A percentile compares a stretch with the other conserved stretches of the same genome.
These are phyloP conservation scores for Parasitella parasitica DNA, from an alignment of 371 early-diverging fungal genomes.

Conservation along the genomic window DNA sequence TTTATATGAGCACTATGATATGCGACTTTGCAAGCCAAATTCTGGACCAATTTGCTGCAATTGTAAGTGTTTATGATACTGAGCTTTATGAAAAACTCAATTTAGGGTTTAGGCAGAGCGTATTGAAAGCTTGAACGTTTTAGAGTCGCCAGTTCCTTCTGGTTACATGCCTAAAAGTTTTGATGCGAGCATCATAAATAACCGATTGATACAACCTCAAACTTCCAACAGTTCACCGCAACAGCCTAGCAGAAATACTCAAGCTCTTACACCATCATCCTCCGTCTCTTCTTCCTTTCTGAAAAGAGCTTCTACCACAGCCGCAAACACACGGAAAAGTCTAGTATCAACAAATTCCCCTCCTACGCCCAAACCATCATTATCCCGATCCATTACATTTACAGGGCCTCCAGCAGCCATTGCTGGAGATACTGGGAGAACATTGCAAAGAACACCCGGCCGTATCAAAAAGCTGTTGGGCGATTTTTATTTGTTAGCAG, in stretches of 20 bases:
- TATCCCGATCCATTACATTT: conserved; percentile 20
- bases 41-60: conserved; percentile 44
- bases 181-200: not conserved
- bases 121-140: conserved; percentile 28
- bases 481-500: conserved; percentile 79
- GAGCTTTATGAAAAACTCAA: not conserved
- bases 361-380: conserved; percentile 24
- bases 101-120: conserved; percentile 22
- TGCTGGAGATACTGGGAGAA: conserved; percentile 72
- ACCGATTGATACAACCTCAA: not conserved
- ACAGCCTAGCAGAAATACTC: not conserved
- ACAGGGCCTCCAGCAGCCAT: conserved; percentile 23
- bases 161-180: conserved; percentile 9
- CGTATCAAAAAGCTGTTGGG: conserved; percentile 76
- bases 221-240: conserved; percentile 1
- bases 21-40: conserved; percentile 73
- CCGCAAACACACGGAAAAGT: not conserved
- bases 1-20: conserved; percentile 78
- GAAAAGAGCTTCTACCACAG: conserved; percentile 23
- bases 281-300: conserved; percentile 20
- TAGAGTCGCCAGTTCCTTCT: conserved; percentile 35
- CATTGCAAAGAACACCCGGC: conserved; percentile 64
- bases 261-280: conserved; percentile 1
- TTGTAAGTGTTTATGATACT: conserved; percentile 21
- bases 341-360: conserved; percentile 5